Evolutionary conservation across 148 eudicot species (phyloP), one percentile per base, ranked within the genome.

Genomic region (Nepenthes mirabilis): DNA sequence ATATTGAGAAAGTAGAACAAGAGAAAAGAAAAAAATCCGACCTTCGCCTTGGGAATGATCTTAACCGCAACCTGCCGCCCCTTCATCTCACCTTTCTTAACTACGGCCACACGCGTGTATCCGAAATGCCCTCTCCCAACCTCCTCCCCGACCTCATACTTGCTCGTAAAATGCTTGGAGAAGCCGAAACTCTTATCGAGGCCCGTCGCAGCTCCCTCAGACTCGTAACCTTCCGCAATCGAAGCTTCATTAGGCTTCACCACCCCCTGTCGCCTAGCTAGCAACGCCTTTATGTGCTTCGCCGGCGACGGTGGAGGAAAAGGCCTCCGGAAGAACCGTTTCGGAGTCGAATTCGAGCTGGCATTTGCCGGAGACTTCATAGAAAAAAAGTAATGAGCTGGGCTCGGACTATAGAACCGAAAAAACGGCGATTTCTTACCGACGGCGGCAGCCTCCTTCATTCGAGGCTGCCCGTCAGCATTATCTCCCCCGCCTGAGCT

Each of bases 71-170:
- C 87, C 40, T 80, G 84, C 61, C 74, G 80, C 1, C 91, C 96
- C 73, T 79, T 86, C 36, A 77, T 69, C 35, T 83, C 87, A 6
- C 98, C 96, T 60, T 88, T 93, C 80, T 80, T 86, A 55, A 70
- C 74, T 72, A 74, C 78, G 11, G 91, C 98, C 47, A 66, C 72
- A 36, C 95, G 75, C 47, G 98, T 93, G 68, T 88, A 86, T 67
- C 96, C 98, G 79, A 93, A 93, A 82, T 93, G 96, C 67, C 98
- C 98, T 72, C 95, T 80, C 50, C 98, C 96, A 14, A 93, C 90
- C 74, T 93, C 98, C 33, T 83, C 96, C 45, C 98, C 98, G 1
- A 93, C 52, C 75, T 88, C 96, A 70, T 88, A 93, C 78, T 77
- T 84, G 60, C 63, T 84, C 52, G 62, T 69, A 37, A 93, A 79